phyloP scores from a whole-genome alignment of 2,329 filamentous ascomycete species.

The Beauveria bassiana region DNA sequence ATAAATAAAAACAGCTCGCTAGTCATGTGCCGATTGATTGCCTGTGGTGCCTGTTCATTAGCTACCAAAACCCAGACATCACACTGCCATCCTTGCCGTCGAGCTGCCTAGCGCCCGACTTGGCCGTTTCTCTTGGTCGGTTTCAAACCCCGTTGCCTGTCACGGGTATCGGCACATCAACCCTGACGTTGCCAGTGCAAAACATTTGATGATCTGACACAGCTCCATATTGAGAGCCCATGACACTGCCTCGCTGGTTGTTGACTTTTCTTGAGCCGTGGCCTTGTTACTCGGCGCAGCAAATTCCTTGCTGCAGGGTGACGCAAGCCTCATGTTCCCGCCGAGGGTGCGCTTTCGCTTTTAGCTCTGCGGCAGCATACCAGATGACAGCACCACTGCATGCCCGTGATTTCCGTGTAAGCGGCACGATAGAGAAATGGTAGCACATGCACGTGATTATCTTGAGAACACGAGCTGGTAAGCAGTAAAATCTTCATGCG shows the following conservation, averaged over 20 bases:
- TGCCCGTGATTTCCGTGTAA: too few species aligned
- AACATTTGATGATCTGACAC: too few species aligned
- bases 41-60: background rate
- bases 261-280: too few species aligned
- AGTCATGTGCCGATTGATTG: background rate
- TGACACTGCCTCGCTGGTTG: background rate
- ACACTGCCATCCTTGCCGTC: background rate
- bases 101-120: background rate
- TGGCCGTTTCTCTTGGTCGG: background rate
- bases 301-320: background rate
- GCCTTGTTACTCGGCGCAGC: too few species aligned
- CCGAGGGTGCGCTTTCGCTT: background rate
- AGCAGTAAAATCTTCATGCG: too few species aligned
- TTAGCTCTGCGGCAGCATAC: background rate
- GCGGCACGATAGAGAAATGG: background rate
- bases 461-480: background rate
- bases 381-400: background rate
- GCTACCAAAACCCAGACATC: background rate
- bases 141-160: background rate
- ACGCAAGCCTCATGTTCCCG: conserved; percentile 2
- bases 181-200: too few species aligned
- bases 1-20: background rate
- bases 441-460: background rate
- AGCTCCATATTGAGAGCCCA: too few species aligned
- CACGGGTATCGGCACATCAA: background rate